Evolutionary conservation across 2,329 filamentous ascomycete species (phyloP).

Genomic region (Zalaria sp.): DNA sequence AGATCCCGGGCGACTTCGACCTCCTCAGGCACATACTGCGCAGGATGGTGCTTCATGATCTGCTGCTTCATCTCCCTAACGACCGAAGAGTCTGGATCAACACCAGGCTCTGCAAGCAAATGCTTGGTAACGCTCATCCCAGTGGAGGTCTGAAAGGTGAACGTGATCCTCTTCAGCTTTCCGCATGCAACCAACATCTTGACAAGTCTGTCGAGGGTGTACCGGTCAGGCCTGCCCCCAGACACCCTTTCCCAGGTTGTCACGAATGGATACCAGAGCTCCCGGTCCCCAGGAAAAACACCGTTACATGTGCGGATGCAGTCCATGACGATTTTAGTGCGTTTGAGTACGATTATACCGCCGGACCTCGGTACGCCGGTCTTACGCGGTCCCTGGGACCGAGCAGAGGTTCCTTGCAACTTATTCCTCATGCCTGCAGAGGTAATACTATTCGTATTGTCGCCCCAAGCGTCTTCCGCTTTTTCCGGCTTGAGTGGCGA

Average conservation of each 20-base stretch:
- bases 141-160: constrained; percentile 33
- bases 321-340: constrained; percentile 38
- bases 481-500: too few relatives aligned
- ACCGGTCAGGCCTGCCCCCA: constrained; percentile 33
- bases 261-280: constrained; percentile 41
- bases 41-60: constrained; percentile 31
- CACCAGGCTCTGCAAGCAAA: constrained; percentile 33
- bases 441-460: too few relatives aligned
- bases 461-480: too few relatives aligned
- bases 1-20: constrained; percentile 22
- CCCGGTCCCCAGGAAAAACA: constrained; percentile 39
- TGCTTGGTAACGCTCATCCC: constrained; percentile 35
- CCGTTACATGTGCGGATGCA: constrained; percentile 40
- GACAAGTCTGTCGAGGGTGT: constrained; percentile 36
- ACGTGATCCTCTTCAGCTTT: constrained; percentile 37
- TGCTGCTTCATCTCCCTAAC: constrained; percentile 35
- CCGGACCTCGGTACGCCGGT: constrained; percentile 13
- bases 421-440: too few relatives aligned
- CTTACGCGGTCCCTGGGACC: background rate
- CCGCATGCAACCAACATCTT: constrained; percentile 35
- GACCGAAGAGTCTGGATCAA: constrained; percentile 29
- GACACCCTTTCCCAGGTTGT: constrained; percentile 35
- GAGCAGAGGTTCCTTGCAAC: too few relatives aligned
- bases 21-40: constrained; percentile 30
- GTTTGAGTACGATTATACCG: constrained; percentile 30